Conservation (phyloP, 2,329 filamentous ascomycete species). For the Colletotrichum camelliae region DNA sequence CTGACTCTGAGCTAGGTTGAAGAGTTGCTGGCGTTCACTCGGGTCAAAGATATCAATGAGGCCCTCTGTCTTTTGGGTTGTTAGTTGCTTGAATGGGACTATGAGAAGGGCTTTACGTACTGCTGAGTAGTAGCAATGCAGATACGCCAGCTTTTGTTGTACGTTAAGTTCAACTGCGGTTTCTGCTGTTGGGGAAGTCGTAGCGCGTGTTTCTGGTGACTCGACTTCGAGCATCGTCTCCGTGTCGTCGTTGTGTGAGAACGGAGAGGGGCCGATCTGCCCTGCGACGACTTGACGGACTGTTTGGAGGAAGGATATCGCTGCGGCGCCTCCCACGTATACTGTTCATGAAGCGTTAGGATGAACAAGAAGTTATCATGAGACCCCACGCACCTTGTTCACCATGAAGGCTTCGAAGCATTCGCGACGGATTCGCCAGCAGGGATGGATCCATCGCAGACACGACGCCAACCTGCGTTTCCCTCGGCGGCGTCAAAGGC, state of each 20-base stretch:
- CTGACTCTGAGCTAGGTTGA: background rate
- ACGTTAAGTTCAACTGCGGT: background rate
- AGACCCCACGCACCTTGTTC: background rate
- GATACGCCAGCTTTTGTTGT: background rate
- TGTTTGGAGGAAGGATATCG: background rate
- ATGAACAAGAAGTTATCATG: accelerated
- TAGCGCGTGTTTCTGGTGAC: background rate
- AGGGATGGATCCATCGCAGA: background rate
- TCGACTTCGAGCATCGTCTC: background rate
- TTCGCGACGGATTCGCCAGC: background rate
- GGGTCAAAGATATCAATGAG: background rate
- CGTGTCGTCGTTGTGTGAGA: background rate
- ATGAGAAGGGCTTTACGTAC: accelerated
- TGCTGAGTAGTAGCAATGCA: background rate
- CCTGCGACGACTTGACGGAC: background rate
- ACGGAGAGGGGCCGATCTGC: background rate
- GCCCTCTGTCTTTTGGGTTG: background rate
- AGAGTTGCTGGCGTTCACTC: background rate
- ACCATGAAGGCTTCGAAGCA: background rate
- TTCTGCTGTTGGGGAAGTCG: background rate
- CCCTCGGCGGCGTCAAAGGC: background rate
- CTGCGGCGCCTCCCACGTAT: background rate
- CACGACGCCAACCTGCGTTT: background rate
- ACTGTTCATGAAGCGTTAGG: background rate
- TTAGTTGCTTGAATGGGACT: accelerated